These are phyloP conservation scores for Ganoderma lingzhi DNA, from an alignment of 1,284 basidiomycete species.

Conservation along the genomic window DNA sequence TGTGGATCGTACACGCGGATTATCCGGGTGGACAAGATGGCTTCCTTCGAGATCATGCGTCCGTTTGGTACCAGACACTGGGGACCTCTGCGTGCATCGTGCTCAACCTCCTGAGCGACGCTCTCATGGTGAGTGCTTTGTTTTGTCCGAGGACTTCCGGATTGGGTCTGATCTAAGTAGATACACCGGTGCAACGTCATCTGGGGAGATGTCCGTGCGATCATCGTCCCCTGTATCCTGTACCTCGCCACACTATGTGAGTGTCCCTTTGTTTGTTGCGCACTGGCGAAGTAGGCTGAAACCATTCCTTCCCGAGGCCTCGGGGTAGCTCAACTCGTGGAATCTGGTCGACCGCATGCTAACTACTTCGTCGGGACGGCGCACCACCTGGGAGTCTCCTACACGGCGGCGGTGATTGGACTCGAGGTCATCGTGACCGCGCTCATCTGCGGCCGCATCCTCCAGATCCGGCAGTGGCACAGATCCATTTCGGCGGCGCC, in stretches of 20 bases:
- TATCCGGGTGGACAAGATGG: slow-evolving; percentile 25
- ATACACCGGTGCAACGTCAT: slow-evolving; percentile 30
- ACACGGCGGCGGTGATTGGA: slow-evolving; percentile 23
- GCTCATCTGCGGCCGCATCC: slow-evolving; percentile 29
- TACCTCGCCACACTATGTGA: slow-evolving; percentile 22
- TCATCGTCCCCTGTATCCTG: slow-evolving; percentile 18
- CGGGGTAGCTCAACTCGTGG: slow-evolving; percentile 26
- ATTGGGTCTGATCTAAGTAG: slow-evolving; percentile 2
- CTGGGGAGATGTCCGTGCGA: slow-evolving; percentile 19
- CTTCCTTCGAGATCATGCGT: slow-evolving; percentile 25
- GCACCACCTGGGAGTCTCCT: slow-evolving; percentile 23
- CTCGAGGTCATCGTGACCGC: slow-evolving; percentile 27
- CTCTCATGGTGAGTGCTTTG: slow-evolving; percentile 19
- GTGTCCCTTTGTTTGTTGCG: not conserved
- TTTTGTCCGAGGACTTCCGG: not conserved
- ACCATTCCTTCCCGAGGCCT: slow-evolving; percentile 13
- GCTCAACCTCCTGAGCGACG: slow-evolving; percentile 26
- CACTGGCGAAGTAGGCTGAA: not conserved
- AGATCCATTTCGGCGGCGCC: not conserved
- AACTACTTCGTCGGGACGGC: slow-evolving; percentile 30
- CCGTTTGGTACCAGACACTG: slow-evolving; percentile 35
- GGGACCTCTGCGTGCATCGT: slow-evolving; percentile 29
- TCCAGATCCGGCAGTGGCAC: slow-evolving; percentile 3
- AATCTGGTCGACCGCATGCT: slow-evolving; percentile 19
- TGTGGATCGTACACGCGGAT: slow-evolving; percentile 30